These are phyloP conservation scores for Leptographium galeiforme DNA, from an alignment of 2,329 filamentous ascomycete species.

Conservation along the genomic window DNA sequence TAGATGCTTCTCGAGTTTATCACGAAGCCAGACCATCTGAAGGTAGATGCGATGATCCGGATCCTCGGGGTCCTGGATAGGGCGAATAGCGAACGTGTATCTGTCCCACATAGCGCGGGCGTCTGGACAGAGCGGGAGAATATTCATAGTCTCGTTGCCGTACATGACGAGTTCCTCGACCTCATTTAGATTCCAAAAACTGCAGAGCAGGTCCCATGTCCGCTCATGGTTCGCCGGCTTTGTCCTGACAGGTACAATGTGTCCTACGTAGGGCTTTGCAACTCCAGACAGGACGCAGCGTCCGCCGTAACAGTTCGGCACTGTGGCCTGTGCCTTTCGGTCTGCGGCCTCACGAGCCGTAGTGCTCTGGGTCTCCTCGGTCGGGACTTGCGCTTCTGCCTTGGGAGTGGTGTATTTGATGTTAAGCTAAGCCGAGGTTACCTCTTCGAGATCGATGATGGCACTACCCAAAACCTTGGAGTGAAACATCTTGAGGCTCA, in stretches of 20 bases:
- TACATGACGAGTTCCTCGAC: not conserved
- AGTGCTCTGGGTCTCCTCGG: not conserved
- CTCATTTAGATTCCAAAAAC: not conserved
- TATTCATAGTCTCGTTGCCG: not conserved
- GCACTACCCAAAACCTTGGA: not conserved
- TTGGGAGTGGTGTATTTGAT: not conserved
- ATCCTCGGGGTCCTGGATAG: not conserved
- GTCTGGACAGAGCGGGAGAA: slow-evolving; percentile 1
- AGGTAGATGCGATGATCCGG: not conserved
- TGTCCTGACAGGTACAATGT: not conserved
- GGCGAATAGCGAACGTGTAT: not conserved
- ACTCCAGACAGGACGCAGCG: not conserved
- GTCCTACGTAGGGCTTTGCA: not conserved
- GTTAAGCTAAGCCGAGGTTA: not conserved
- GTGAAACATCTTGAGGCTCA: not conserved
- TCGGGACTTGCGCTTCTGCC: not conserved
- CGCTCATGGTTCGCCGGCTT: not conserved
- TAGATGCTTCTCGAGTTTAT: not conserved
- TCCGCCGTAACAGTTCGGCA: not conserved
- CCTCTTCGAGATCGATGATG: not conserved
- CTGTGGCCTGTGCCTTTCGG: not conserved
- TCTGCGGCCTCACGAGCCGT: not conserved
- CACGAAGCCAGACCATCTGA: slow-evolving; percentile 4
- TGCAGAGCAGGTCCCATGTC: not conserved
- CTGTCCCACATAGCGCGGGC: slow-evolving; percentile 1